Conservation (phyloP, 2,329 filamentous ascomycete species). For the Cladosporium sp. region DNA sequence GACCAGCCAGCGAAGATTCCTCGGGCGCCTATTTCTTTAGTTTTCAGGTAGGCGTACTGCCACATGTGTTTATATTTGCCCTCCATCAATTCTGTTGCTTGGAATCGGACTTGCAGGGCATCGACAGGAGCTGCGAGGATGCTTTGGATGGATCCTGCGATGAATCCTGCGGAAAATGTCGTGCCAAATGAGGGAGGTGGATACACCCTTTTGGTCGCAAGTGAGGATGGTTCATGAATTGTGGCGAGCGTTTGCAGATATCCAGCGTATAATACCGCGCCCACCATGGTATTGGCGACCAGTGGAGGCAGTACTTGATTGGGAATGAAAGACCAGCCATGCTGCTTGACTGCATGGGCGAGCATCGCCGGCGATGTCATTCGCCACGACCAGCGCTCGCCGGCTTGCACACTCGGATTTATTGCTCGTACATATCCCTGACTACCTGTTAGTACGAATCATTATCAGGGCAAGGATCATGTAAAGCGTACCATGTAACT, state of each 20-base stretch:
- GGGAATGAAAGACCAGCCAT: constrained; percentile 70
- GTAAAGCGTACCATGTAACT: constrained; percentile 47
- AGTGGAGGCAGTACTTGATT: constrained; percentile 73
- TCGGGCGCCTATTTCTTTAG: constrained; percentile 65
- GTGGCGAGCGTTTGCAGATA: constrained; percentile 66
- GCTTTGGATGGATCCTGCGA: constrained; percentile 66
- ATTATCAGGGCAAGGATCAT: too few relatives aligned
- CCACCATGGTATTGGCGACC: constrained; percentile 68
- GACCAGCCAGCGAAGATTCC: constrained; percentile 72
- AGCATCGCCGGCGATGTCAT: constrained; percentile 67
- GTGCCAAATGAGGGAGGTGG: constrained; percentile 60
- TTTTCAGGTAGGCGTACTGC: constrained; percentile 62
- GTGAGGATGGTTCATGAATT: constrained; percentile 62
- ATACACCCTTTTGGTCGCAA: constrained; percentile 59
- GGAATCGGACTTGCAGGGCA: constrained; percentile 69
- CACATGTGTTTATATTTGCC: constrained; percentile 65
- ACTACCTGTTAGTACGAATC: neutral
- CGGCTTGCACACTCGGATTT: constrained; percentile 49
- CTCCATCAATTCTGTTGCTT: constrained; percentile 56
- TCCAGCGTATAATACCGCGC: constrained; percentile 68
- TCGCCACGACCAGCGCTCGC: constrained; percentile 54
- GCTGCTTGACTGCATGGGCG: constrained; percentile 59
- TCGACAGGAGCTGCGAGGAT: constrained; percentile 69
- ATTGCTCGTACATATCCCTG: constrained; percentile 60
- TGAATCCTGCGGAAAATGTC: constrained; percentile 65